Conservation (phyloP, 345 rosid species). For the Salix purpurea region DNA sequence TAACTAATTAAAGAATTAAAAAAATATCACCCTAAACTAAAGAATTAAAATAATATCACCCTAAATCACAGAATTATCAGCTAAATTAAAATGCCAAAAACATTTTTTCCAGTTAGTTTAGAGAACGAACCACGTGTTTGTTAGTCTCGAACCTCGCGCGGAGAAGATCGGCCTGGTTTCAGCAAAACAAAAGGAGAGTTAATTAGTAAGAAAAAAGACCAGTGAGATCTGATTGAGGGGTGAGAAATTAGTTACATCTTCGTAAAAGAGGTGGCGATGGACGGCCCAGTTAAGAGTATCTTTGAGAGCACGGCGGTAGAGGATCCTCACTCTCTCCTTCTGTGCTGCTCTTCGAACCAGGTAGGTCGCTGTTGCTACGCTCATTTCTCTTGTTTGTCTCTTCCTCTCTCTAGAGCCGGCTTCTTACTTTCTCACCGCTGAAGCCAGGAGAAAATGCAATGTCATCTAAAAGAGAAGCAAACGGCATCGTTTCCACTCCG, state of each 20-base stretch:
- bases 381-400: conserved; percentile 29
- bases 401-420: background rate
- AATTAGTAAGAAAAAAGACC: background rate
- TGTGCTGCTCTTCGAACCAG: conserved; percentile 82
- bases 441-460: background rate
- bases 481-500: background rate
- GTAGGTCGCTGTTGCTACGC: conserved; percentile 67
- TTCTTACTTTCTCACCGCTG: background rate
- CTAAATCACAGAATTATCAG: background rate
- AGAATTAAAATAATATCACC: too few species aligned
- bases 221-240: background rate
- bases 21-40: too few species aligned
- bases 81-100: background rate
- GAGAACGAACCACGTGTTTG: conserved; percentile 62
- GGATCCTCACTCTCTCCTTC: conserved; percentile 85
- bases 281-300: conserved; percentile 98
- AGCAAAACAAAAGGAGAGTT: background rate
- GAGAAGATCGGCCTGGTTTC: conserved; percentile 63
- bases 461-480: background rate
- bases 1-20: background rate
- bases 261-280: conserved; percentile 88
- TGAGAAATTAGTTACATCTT: conserved; percentile 41
- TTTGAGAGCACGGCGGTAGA: conserved; percentile 89
- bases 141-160: conserved; percentile 82
- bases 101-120: background rate